Conservation (phyloP, 208 protist genomes). For the Herpetomonas samuelpessoai region DNA sequence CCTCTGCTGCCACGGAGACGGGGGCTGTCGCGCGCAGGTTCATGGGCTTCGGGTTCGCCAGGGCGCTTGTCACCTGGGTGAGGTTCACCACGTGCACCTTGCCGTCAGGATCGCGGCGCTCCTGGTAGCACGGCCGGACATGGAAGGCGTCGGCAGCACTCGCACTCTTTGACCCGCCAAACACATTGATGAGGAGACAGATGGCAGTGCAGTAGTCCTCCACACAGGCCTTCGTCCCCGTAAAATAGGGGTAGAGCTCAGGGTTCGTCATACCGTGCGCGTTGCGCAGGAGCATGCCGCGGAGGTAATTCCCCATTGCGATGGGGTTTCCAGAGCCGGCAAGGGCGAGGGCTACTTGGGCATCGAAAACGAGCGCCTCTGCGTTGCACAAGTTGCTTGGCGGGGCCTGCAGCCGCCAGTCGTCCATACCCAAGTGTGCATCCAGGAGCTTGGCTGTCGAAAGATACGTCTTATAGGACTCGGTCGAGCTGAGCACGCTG, state of each 20-base stretch:
- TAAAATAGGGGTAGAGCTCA: conserved; percentile 40
- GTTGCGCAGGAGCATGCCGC: conserved; percentile 38
- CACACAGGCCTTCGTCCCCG: conserved; percentile 40
- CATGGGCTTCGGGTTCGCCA: background rate
- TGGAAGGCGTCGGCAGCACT: background rate
- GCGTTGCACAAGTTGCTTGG: conserved; percentile 25
- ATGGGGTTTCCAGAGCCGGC: conserved; percentile 14
- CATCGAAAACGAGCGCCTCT: conserved; percentile 31
- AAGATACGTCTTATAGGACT: conserved; percentile 37
- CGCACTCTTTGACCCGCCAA: conserved; percentile 10
- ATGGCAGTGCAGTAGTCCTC: conserved; percentile 43
- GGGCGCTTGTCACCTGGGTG: background rate
- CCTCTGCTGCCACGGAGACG: too few relatives aligned
- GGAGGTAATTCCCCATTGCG: conserved; percentile 37
- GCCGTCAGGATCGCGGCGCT: background rate
- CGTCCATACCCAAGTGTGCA: conserved; percentile 33
- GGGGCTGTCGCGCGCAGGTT: too few relatives aligned
- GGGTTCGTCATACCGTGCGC: conserved; percentile 48
- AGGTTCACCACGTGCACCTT: background rate
- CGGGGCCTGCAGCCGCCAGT: conserved; percentile 32
- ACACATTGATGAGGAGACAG: conserved; percentile 30
- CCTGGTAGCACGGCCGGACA: conserved; percentile 8
- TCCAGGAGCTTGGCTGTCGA: conserved; percentile 31
- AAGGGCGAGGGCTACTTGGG: conserved; percentile 27
- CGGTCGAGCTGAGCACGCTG: conserved; percentile 55